Conservation (phyloP, 2,329 filamentous ascomycete species). For the Blumeriella jaapii region DNA sequence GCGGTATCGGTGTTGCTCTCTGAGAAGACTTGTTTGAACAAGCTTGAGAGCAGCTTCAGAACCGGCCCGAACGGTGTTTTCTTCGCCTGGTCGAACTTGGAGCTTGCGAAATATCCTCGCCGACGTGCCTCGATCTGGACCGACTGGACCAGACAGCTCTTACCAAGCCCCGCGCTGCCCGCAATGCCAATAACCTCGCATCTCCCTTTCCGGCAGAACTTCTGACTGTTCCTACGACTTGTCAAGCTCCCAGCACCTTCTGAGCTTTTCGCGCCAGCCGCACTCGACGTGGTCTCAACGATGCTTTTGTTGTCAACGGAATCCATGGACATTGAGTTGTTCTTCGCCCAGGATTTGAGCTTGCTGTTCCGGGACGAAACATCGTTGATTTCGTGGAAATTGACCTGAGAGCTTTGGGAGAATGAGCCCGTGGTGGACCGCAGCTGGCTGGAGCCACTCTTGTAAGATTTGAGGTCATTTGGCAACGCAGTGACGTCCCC, state of each 20-base stretch:
- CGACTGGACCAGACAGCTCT: conserved; percentile 52
- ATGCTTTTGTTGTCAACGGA: conserved; percentile 11
- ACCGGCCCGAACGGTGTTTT: conserved; percentile 51
- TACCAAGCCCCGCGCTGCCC: conserved; percentile 51
- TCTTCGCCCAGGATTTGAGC: conserved; percentile 23
- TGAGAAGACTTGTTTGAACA: conserved; percentile 57
- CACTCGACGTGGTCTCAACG: conserved; percentile 13
- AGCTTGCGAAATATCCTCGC: conserved; percentile 52
- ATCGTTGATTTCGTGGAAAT: conserved; percentile 15
- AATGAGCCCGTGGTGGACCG: conserved; percentile 15
- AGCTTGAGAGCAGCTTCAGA: conserved; percentile 50
- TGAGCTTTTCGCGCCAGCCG: conserved; percentile 12
- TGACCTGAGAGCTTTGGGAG: conserved; percentile 15
- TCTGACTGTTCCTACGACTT: conserved; percentile 27
- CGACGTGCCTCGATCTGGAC: conserved; percentile 48
- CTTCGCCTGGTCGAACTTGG: conserved; percentile 53
- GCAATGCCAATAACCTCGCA: conserved; percentile 53
- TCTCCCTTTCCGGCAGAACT: conserved; percentile 49
- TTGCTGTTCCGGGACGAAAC: conserved; percentile 7
- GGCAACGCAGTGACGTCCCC: conserved; percentile 5
- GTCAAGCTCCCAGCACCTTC: conserved; percentile 24
- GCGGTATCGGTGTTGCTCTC: conserved; percentile 53
- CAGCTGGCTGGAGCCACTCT: conserved; percentile 11
- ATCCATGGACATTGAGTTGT: conserved; percentile 17
- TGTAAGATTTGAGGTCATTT: conserved; percentile 7